Evolutionary conservation across 1,139 yeast genomes (phyloP).

Genomic region (Petasospora fabianii): DNA sequence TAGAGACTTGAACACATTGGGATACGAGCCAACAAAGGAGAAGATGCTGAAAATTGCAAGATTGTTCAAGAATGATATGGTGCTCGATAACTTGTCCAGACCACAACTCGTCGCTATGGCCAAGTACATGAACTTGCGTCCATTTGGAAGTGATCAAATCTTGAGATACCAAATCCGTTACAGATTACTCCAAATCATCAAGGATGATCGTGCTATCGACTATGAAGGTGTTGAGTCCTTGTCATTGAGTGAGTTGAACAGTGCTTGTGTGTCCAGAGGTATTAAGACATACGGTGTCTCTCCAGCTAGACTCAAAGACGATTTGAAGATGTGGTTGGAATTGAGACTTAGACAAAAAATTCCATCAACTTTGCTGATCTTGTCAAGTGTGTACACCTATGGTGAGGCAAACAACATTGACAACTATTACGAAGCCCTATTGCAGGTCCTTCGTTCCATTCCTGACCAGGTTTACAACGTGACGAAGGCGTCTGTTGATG

Average conservation of each 20-base stretch:
- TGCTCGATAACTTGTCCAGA: constrained; percentile 87
- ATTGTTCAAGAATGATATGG: constrained; percentile 89
- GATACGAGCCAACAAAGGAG: constrained; percentile 62
- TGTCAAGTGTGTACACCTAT: constrained; percentile 86
- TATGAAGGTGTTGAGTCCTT: constrained; percentile 89
- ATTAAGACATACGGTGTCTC: constrained; percentile 80
- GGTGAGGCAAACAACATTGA: constrained; percentile 64
- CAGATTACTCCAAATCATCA: constrained; percentile 81
- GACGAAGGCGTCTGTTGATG: constrained; percentile 85
- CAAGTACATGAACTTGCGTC: constrained; percentile 85
- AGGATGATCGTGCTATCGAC: constrained; percentile 89
- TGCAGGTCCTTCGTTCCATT: constrained; percentile 82
- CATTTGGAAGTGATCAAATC: constrained; percentile 91
- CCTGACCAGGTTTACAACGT: constrained; percentile 97
- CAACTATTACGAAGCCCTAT: constrained; percentile 73
- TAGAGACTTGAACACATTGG: constrained; percentile 55
- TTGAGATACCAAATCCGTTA: constrained; percentile 92
- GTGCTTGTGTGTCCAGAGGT: constrained; percentile 93
- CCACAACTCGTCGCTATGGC: constrained; percentile 94
- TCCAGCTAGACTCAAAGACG: constrained; percentile 81
- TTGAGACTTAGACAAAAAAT: constrained; percentile 84
- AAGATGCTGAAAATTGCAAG: constrained; percentile 79
- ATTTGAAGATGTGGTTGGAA: constrained; percentile 84
- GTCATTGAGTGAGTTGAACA: constrained; percentile 78
- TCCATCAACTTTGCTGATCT: constrained; percentile 83